phyloP scores from a whole-genome alignment of 2,329 filamentous ascomycete species.

The Fusarium begoniae region DNA sequence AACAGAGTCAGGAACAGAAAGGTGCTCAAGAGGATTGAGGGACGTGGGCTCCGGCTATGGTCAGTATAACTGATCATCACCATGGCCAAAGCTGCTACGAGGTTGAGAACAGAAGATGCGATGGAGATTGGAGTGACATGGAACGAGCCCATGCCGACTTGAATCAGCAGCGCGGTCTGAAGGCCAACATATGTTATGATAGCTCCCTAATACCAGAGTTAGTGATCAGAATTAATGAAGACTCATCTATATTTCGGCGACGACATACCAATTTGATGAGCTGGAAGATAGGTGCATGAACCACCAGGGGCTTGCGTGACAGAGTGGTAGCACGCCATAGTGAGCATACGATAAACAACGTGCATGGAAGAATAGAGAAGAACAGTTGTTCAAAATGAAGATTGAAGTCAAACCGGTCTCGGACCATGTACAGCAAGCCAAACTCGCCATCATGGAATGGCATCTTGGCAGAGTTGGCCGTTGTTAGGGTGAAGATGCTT shows the following conservation, averaged over 20 bases:
- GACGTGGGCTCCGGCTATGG: constrained; percentile 50
- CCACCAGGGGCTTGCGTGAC: constrained; percentile 42
- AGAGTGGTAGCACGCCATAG: constrained; percentile 46
- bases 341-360: constrained; percentile 50
- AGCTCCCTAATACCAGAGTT: background rate
- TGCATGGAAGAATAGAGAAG: constrained; percentile 53
- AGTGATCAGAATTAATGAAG: background rate
- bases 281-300: constrained; percentile 48
- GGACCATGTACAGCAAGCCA: constrained; percentile 19
- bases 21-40: constrained; percentile 52
- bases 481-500: background rate
- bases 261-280: constrained; percentile 6
- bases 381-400: constrained; percentile 58
- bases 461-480: background rate
- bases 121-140: background rate
- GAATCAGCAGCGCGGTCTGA: background rate
- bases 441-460: background rate
- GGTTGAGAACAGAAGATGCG: constrained; percentile 22
- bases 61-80: constrained; percentile 46
- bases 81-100: constrained; percentile 43
- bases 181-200: background rate
- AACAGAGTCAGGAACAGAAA: constrained; percentile 55
- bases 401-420: constrained; percentile 60
- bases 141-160: background rate
- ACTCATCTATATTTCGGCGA: fast-evolving